Percentiles rank a stretch among this genome's conserved stretches.
phyloP scores from a whole-genome alignment of 768 basidiomycete genomes.

The Leccinellum rugosiceps region DNA sequence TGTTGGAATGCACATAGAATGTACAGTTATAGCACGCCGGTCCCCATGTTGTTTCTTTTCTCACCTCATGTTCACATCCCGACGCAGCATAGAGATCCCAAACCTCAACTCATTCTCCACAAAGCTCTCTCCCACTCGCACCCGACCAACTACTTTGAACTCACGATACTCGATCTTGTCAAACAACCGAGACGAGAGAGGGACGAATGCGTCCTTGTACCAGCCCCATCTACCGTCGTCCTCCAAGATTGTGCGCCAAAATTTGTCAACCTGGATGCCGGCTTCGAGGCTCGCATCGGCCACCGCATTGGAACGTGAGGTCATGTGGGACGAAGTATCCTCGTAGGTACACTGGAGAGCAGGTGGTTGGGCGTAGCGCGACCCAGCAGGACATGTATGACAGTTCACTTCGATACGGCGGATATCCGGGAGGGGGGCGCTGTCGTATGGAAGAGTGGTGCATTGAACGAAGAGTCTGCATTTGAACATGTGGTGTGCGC shows the following conservation, averaged over 20 bases:
- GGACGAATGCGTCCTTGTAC: slow-evolving; percentile 42
- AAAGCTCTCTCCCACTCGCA: slow-evolving; percentile 33
- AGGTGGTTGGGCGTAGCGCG: slow-evolving; percentile 1
- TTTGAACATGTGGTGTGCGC: slow-evolving; percentile 18
- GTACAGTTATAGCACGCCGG: background rate
- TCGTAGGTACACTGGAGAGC: slow-evolving; percentile 15
- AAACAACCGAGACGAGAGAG: slow-evolving; percentile 47
- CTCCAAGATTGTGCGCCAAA: slow-evolving; percentile 14
- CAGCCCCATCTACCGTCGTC: slow-evolving; percentile 28
- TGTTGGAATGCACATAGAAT: background rate
- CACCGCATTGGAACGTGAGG: background rate
- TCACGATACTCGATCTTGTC: slow-evolving; percentile 43
- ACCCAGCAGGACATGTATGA: slow-evolving; percentile 8
- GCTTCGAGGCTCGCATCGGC: background rate
- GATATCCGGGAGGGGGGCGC: slow-evolving; percentile 7
- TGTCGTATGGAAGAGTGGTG: slow-evolving; percentile 7
- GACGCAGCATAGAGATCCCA: slow-evolving; percentile 43
- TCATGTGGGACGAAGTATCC: slow-evolving; percentile 4
- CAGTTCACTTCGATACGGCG: slow-evolving; percentile 21
- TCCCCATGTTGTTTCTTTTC: background rate
- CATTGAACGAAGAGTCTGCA: slow-evolving; percentile 26
- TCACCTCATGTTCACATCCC: slow-evolving; percentile 35
- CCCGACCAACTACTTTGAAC: slow-evolving; percentile 38
- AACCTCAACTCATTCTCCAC: slow-evolving; percentile 32
- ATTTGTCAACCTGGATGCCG: slow-evolving; percentile 24